Percentiles rank a stretch among this genome's conserved stretches.
Evolutionary conservation across 2,329 filamentous ascomycete genomes (phyloP).

Genomic region (Didymella keratinophila): DNA sequence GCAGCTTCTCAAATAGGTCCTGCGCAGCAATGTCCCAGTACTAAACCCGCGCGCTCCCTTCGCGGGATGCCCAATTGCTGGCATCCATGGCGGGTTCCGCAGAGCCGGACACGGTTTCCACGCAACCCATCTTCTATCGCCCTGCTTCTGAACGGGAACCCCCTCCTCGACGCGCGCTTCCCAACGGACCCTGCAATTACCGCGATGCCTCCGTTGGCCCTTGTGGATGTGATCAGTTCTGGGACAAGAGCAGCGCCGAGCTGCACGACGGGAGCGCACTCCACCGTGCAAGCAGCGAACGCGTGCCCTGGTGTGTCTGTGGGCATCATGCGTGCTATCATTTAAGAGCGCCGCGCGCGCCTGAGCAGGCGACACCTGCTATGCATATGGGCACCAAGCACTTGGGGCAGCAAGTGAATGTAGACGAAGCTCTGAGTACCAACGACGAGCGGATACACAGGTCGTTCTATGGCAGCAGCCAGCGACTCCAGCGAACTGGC

Average conservation of each 20-base stretch:
- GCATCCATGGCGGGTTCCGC: slow-evolving; percentile 48
- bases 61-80: slow-evolving; percentile 44
- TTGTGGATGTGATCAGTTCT: slow-evolving; percentile 65
- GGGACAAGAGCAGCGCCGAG: slow-evolving; percentile 50
- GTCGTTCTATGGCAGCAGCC: slow-evolving; percentile 23
- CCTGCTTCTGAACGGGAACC: slow-evolving; percentile 26
- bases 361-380: slow-evolving; percentile 24
- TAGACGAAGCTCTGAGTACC: slow-evolving; percentile 19
- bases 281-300: slow-evolving; percentile 36
- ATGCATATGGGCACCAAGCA: slow-evolving; percentile 21
- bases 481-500: slow-evolving; percentile 26
- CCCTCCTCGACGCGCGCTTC: slow-evolving; percentile 49
- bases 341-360: slow-evolving; percentile 39
- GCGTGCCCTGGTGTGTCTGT: slow-evolving; percentile 60
- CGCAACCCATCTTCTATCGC: slow-evolving; percentile 26
- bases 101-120: slow-evolving; percentile 34
- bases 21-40: slow-evolving; percentile 38
- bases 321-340: slow-evolving; percentile 67
- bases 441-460: slow-evolving; percentile 22
- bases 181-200: slow-evolving; percentile 62
- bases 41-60: slow-evolving; percentile 38
- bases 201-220: slow-evolving; percentile 56
- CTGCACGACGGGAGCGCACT: slow-evolving; percentile 41
- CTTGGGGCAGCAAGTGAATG: slow-evolving; percentile 20
- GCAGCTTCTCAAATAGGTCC: slow-evolving; percentile 27